A percentile compares a stretch with the other conserved stretches of the same genome.
Conservation (phyloP, 441 rosid genomes). For the Metrosideros polymorpha region DNA sequence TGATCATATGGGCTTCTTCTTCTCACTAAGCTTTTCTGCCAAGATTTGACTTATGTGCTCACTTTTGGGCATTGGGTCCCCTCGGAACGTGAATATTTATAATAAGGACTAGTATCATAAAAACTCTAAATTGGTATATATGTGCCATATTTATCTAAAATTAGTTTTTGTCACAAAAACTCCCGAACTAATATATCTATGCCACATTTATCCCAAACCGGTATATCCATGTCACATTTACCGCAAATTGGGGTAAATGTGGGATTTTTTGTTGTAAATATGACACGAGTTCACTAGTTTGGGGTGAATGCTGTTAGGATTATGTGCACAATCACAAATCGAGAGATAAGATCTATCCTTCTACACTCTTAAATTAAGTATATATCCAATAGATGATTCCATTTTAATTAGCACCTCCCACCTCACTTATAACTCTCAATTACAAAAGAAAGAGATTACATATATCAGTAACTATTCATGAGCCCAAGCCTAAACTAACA, state of each 20-base stretch:
- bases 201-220: not conserved
- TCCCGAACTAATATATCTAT: not conserved
- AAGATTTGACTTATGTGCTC: not conserved
- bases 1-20: not conserved
- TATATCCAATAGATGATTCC: too few species aligned
- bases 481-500: too few species aligned
- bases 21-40: not conserved
- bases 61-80: not conserved
- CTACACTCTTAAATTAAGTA: too few species aligned
- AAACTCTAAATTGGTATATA: too few species aligned
- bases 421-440: too few species aligned
- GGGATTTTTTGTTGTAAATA: not conserved
- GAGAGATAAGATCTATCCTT: too few species aligned
- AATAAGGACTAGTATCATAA: too few species aligned
- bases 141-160: rapidly evolving
- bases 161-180: not conserved
- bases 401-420: too few species aligned
- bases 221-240: not conserved
- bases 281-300: rapidly evolving
- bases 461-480: too few species aligned
- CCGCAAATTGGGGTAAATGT: not conserved
- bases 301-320: too few species aligned
- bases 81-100: not conserved
- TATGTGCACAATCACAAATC: too few species aligned
- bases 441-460: too few species aligned